Base-by-base conservation (phyloP, 2,329 filamentous ascomycete species). In the Akanthomyces uredinophilus region DNA sequence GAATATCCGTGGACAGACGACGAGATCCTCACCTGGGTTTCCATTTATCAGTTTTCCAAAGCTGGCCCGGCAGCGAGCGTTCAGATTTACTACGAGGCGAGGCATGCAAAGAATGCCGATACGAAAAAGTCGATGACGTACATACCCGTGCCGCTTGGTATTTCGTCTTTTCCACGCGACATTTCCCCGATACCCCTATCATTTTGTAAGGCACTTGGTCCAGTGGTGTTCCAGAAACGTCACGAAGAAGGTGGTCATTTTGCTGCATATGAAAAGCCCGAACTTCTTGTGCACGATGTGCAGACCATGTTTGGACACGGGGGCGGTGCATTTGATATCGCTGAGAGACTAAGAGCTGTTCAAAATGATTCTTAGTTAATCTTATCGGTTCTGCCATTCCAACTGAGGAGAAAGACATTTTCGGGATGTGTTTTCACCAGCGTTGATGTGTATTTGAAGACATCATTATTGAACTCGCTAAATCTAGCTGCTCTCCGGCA, bases 1-100 rank as follows among this genome's bases (percentile, higher is more conserved):
- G 68, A 67, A 1, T 92, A 92, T 69, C 76, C 82, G 0, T 93
- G 89, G 89, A 88, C 84, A 0, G 87, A 91, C 64, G 88, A 92
- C 60, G 89, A 93, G 74, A 81, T 93, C 10, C 74, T 91, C 29
- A 90, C 86, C 0, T 94, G 89, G 90, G 74, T 92, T 1, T 84
- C 80, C 55, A 82, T 93, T 44, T 93, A 93, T 71, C 85, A 82
- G 70, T 92, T 92, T 53, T 87, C 84, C 10, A 81, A 76, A 0
- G 87, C 88, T 1, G 89, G 90, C 0, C 86, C 90, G 0, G 86
- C 85, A 1, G 88, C 90, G 0, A 86, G 83, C 64, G 70, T 84
- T 10, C 74, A 87, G 8, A 91, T 92, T 54, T 94, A 94, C 73
- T 92, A 92, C 68, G 90, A 92, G 72, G 75, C 78, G 0, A 73